Evolutionary conservation across 305 asterid species (phyloP).

Genomic region (Rubia tinctorum): DNA sequence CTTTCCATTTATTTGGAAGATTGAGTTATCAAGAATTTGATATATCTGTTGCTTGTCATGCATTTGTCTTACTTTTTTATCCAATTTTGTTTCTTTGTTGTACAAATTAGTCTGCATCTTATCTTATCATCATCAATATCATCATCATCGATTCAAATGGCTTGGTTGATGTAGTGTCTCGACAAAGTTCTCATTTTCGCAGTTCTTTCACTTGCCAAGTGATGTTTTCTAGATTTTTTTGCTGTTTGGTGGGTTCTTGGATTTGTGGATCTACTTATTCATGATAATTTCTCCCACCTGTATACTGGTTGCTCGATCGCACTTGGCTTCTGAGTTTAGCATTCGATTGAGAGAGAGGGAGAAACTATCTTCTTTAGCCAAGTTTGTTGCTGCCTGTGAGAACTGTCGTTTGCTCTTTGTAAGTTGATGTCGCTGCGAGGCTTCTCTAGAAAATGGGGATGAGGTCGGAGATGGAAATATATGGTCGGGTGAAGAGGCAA

Average conservation of each 20-base stretch:
- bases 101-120: conserved; percentile 24
- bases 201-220: conserved; percentile 14
- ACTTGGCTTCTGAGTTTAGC: conserved; percentile 52
- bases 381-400: conserved; percentile 53
- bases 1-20: not conserved
- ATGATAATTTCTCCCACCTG: conserved; percentile 34
- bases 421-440: conserved; percentile 57
- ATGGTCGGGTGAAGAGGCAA: conserved; percentile 27
- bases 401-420: conserved; percentile 26
- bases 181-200: conserved; percentile 24
- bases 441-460: too few species aligned
- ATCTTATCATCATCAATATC: too few species aligned
- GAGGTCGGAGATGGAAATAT: conserved; percentile 16
- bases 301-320: conserved; percentile 26
- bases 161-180: conserved; percentile 36
- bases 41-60: not conserved
- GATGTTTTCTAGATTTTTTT: conserved; percentile 19
- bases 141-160: conserved; percentile 38
- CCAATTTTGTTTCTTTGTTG: conserved; percentile 4
- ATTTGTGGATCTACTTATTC: conserved; percentile 36
- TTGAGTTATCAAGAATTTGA: not conserved
- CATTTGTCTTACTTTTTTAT: not conserved
- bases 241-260: conserved; percentile 12
- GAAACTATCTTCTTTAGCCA: conserved; percentile 48
- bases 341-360: conserved; percentile 39